These are phyloP conservation scores for Aspergillus clavatus DNA, from an alignment of 2,329 filamentous ascomycete species.

Conservation along the genomic window DNA sequence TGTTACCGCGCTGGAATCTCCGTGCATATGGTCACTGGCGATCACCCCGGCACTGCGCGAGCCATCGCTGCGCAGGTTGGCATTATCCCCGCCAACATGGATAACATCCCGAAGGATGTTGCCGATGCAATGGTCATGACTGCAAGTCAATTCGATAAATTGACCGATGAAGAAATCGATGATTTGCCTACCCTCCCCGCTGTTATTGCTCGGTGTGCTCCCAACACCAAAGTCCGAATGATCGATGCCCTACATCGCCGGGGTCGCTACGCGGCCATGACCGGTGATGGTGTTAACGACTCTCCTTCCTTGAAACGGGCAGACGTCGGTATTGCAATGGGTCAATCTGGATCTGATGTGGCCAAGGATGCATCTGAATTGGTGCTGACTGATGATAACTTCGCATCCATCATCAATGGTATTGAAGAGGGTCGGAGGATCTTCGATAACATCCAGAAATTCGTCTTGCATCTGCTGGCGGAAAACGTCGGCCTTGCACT, in stretches of 20 bases:
- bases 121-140: conserved; percentile 68
- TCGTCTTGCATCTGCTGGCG: conserved; percentile 72
- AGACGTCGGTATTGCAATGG: conserved; percentile 88
- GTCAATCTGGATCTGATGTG: conserved; percentile 72
- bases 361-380: conserved; percentile 66
- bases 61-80: conserved; percentile 76
- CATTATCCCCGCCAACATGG: conserved; percentile 63
- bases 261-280: conserved; percentile 76
- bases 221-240: conserved; percentile 74
- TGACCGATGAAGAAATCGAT: conserved; percentile 70
- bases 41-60: conserved; percentile 71
- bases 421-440: conserved; percentile 80
- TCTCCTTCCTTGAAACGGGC: conserved; percentile 74
- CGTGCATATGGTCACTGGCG: conserved; percentile 81
- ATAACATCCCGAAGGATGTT: conserved; percentile 56
- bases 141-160: conserved; percentile 71
- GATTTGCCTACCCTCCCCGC: conserved; percentile 50
- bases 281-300: conserved; percentile 84
- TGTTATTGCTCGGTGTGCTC: conserved; percentile 56
- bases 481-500: conserved; percentile 83
- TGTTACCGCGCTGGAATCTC: conserved; percentile 70
- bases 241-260: conserved; percentile 60
- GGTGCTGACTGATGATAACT: conserved; percentile 75
- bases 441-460: conserved; percentile 88
- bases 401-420: conserved; percentile 77